phyloP scores from a whole-genome alignment of 1,139 yeast species.

The Taphrina wiesneri region DNA sequence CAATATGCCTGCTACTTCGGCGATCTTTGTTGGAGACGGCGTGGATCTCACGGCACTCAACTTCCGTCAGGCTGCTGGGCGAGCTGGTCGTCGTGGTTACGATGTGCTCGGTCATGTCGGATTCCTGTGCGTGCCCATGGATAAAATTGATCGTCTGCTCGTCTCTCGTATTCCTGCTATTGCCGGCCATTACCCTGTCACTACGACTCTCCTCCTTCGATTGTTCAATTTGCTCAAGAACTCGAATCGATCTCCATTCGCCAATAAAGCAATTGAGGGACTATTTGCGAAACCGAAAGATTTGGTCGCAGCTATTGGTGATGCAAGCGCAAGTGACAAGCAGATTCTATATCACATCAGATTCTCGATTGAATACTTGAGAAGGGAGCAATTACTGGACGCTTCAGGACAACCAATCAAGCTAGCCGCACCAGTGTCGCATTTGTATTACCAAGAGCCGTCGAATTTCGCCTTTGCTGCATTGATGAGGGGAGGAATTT shows the following conservation, averaged over 20 bases:
- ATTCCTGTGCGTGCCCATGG: constrained; percentile 35
- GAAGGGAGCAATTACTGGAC: constrained; percentile 34
- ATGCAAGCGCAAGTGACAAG: constrained; percentile 10
- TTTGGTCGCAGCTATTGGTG: constrained; percentile 26
- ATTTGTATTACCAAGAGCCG: constrained; percentile 34
- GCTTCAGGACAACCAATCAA: constrained; percentile 34
- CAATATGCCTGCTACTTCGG: constrained; percentile 36
- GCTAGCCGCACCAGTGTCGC: constrained; percentile 30
- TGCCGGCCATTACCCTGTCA: constrained; percentile 35
- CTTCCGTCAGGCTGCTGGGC: constrained; percentile 36
- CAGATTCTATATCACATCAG: constrained; percentile 35
- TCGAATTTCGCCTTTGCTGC: constrained; percentile 34
- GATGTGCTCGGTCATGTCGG: constrained; percentile 36
- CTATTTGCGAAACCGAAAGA: constrained; percentile 31
- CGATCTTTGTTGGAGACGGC: constrained; percentile 35
- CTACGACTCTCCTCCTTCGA: constrained; percentile 31
- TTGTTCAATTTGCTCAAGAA: constrained; percentile 28
- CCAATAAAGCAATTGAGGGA: constrained; percentile 30
- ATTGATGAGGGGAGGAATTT: constrained; percentile 33
- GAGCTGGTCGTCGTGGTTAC: constrained; percentile 37
- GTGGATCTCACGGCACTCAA: constrained; percentile 33
- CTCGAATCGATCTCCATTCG: constrained; percentile 32
- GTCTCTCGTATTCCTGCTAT: constrained; percentile 34
- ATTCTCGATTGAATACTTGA: constrained; percentile 33
- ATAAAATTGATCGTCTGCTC: constrained; percentile 35